phyloP scores from a whole-genome alignment of 2,329 filamentous ascomycete species.

The Acephala macrosclerotiorum region DNA sequence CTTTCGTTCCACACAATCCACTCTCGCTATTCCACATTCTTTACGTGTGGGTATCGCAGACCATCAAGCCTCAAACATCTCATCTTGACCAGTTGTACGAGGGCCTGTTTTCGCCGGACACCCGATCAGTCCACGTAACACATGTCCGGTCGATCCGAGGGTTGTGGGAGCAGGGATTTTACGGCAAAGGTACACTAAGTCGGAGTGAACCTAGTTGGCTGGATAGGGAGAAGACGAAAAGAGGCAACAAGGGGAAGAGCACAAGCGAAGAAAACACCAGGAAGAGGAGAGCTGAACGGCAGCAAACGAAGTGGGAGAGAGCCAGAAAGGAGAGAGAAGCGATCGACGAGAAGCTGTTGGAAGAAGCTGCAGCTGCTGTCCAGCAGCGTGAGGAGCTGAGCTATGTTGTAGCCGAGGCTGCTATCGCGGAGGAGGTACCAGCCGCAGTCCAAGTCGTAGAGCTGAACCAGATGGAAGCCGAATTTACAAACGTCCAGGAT shows the following conservation, averaged over 20 bases:
- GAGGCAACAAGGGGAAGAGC: conserved; percentile 66
- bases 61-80: conserved; percentile 68
- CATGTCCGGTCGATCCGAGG: conserved; percentile 78
- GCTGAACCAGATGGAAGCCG: not conserved
- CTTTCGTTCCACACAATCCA: conserved; percentile 91
- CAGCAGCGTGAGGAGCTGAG: not conserved
- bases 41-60: conserved; percentile 78
- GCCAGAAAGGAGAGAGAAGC: conserved; percentile 87
- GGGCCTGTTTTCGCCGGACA: conserved; percentile 82
- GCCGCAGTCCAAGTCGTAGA: conserved; percentile 5
- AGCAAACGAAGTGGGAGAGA: conserved; percentile 87
- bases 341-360: conserved; percentile 74
- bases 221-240: conserved; percentile 78
- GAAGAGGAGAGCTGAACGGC: conserved; percentile 79
- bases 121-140: conserved; percentile 83
- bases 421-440: conserved; percentile 52
- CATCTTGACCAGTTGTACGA: conserved; percentile 71
- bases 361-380: conserved; percentile 49
- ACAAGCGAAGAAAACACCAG: conserved; percentile 86
- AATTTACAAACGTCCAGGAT: not conserved
- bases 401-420: not conserved
- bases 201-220: conserved; percentile 96
- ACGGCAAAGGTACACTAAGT: conserved; percentile 91
- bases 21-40: conserved; percentile 84
- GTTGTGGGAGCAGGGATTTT: conserved; percentile 97